Conservation (phyloP, 176 grass and related monocot genomes). For the Bothriochloa decipiens region DNA sequence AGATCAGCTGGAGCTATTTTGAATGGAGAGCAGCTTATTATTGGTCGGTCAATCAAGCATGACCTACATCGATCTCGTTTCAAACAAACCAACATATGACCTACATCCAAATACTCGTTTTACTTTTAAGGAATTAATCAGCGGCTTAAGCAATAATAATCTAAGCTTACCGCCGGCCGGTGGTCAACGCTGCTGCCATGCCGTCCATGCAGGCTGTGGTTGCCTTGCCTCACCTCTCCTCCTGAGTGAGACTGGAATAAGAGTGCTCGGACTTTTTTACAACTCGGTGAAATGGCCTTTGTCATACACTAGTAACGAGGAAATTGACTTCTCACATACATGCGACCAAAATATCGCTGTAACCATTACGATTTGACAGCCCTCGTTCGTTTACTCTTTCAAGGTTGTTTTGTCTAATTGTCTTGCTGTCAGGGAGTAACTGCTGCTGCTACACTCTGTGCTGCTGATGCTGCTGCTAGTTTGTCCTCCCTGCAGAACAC, state of each 20-base stretch:
- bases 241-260: background rate
- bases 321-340: background rate
- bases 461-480: background rate
- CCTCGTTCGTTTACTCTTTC: background rate
- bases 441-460: background rate
- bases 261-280: background rate
- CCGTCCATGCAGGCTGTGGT: background rate
- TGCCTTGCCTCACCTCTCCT: background rate
- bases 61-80: too few relatives aligned
- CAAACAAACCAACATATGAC: too few relatives aligned
- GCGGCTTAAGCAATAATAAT: background rate
- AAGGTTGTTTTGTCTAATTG: background rate
- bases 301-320: background rate
- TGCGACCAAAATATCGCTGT: background rate
- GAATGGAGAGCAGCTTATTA: background rate
- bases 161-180: too few relatives aligned
- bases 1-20: too few relatives aligned
- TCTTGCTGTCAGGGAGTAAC: conserved; percentile 1
- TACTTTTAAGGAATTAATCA: background rate
- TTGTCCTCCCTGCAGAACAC: background rate
- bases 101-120: background rate
- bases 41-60: background rate
- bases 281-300: background rate
- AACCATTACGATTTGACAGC: background rate
- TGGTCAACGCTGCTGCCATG: background rate